Evolutionary conservation across 176 grass and related monocot species (phyloP).

Genomic region (Ensete ventricosum): DNA sequence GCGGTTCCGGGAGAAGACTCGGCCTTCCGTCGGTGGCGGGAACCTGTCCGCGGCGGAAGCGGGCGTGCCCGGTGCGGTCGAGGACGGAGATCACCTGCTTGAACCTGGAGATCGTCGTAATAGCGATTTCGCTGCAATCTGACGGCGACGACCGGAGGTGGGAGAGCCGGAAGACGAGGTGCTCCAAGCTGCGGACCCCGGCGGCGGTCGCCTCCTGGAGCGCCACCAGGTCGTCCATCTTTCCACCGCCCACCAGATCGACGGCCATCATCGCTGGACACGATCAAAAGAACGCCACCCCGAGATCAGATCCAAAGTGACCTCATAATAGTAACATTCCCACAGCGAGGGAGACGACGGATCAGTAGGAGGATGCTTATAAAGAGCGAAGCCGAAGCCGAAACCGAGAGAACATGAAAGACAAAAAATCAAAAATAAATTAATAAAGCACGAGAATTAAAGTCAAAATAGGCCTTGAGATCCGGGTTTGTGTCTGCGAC

Average conservation of each 20-base stretch:
- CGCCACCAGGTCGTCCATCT: constrained; percentile 52
- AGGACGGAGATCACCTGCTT: constrained; percentile 89
- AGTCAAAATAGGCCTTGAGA: too few relatives aligned
- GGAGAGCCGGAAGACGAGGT: constrained; percentile 56
- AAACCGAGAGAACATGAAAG: too few relatives aligned
- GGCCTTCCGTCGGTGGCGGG: background rate
- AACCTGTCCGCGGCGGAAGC: constrained; percentile 55
- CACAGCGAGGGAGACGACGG: too few relatives aligned
- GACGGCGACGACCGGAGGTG: constrained; percentile 13
- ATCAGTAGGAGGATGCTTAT: too few relatives aligned
- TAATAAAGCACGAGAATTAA: too few relatives aligned
- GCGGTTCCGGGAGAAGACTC: too few relatives aligned
- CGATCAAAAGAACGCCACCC: too few relatives aligned
- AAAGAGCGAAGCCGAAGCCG: too few relatives aligned
- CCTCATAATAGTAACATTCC: too few relatives aligned
- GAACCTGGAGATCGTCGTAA: constrained; percentile 76
- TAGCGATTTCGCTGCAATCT: constrained; percentile 66
- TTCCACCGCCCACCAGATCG: constrained; percentile 48
- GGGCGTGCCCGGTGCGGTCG: constrained; percentile 82
- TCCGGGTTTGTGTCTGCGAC: too few relatives aligned
- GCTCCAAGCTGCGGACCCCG: constrained; percentile 62
- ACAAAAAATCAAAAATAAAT: too few relatives aligned
- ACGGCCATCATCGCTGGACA: constrained; percentile 31
- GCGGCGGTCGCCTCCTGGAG: constrained; percentile 74
- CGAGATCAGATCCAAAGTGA: too few relatives aligned